phyloP scores from a whole-genome alignment of 1,284 basidiomycete species.

The Melampsora americana region DNA sequence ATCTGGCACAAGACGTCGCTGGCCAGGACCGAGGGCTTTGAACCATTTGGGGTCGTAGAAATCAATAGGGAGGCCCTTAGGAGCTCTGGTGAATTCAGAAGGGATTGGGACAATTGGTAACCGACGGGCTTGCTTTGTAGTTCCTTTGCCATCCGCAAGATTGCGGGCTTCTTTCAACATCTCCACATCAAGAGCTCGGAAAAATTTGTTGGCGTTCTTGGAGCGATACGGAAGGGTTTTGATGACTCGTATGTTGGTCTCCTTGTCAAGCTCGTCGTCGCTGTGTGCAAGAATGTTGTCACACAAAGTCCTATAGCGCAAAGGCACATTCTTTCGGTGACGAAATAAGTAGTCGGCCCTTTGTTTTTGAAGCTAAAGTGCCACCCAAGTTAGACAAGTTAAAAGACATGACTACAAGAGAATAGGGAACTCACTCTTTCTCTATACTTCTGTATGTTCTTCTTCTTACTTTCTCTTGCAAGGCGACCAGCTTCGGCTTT shows the following conservation, averaged over 20 bases:
- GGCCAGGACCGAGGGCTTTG: not conserved
- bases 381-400: not conserved
- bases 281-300: slow-evolving; percentile 14
- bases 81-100: slow-evolving; percentile 5
- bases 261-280: slow-evolving; percentile 8
- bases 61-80: slow-evolving; percentile 15
- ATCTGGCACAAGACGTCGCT: slow-evolving; percentile 8
- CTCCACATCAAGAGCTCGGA: slow-evolving; percentile 4
- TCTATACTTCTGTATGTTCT: slow-evolving; percentile 13
- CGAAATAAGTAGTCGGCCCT: too few relatives aligned
- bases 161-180: slow-evolving; percentile 21
- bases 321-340: slow-evolving; percentile 14
- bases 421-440: slow-evolving; percentile 10
- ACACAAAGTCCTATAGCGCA: slow-evolving; percentile 1
- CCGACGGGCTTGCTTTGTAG: too few relatives aligned
- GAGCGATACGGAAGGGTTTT: too few relatives aligned
- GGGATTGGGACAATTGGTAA: not conserved
- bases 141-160: not conserved
- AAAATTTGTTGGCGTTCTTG: slow-evolving; percentile 7
- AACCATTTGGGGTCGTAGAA: slow-evolving; percentile 20
- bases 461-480: not conserved
- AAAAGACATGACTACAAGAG: not conserved
- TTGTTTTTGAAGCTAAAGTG: not conserved
- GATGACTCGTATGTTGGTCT: not conserved
- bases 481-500: too few relatives aligned